Conservation (phyloP, 2,329 filamentous ascomycete genomes). For the Salinomyces thailandicus region DNA sequence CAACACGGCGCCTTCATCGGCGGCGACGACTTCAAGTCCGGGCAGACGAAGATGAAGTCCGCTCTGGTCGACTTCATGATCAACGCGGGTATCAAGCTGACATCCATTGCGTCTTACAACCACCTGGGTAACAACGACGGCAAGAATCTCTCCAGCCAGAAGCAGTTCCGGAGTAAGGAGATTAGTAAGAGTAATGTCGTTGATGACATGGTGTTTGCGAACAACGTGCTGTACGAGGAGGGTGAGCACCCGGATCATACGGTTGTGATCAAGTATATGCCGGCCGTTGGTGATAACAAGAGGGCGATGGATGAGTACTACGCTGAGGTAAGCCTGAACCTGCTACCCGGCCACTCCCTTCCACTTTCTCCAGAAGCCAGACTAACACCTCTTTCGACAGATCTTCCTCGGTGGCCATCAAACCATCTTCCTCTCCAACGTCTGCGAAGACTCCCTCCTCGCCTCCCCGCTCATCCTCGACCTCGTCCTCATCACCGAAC, state of each 20-base stretch:
- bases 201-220: conserved; percentile 98
- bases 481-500: conserved; percentile 81
- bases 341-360: not conserved
- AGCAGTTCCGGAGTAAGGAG: conserved; percentile 98
- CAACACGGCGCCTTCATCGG: conserved; percentile 82
- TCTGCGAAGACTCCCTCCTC: conserved; percentile 95
- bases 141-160: conserved; percentile 95
- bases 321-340: conserved; percentile 48
- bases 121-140: conserved; percentile 99
- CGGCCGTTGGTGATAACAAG: conserved; percentile 97
- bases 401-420: conserved; percentile 99
- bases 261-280: conserved; percentile 99
- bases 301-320: conserved; percentile 98
- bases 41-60: conserved; percentile 99
- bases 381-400: conserved; percentile 15
- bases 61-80: conserved; percentile 97
- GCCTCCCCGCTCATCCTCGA: conserved; percentile 97
- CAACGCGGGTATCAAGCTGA: conserved; percentile 96
- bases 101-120: conserved; percentile 97
- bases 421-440: conserved; percentile 96
- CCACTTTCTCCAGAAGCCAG: not conserved
- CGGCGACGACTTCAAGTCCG: conserved; percentile 98
- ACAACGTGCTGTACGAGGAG: conserved; percentile 77
- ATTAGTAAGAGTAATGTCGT: conserved; percentile 99
- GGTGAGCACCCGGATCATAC: conserved; percentile 96